Evolutionary conservation across 331 rosid species (phyloP), one percentile per base, ranked within the genome.

Genomic region (Dryas integrifolia): DNA sequence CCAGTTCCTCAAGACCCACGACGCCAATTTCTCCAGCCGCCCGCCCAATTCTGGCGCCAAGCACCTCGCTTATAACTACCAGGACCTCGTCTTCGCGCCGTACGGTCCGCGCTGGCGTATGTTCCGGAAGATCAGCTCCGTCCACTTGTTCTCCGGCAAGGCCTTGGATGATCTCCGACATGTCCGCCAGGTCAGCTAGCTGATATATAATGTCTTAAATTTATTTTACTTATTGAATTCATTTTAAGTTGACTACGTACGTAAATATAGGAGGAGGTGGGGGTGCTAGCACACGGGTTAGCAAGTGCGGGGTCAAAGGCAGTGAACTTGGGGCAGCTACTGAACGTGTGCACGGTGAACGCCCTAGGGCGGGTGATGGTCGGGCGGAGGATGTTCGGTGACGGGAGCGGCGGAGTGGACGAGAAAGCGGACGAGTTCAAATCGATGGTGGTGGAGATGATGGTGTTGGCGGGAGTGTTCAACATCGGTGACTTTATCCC

Each of bases 41-140:
- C 98, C 98, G 0, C 97, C 96, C 0, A 91, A 88, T 56, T 81
- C 97, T 3, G 97, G 91, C 1, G 96, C 92, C 1, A 91, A 89
- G 73, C 64, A 88, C 73, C 72, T 89, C 4, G 90, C 84, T 0
- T 91, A 91, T 45, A 91, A 89, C 65, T 84, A 89, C 53, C 95
- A 91, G 38, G 98, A 94, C 69, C 76, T 94, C 4, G 98, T 89
- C 9, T 94, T 94, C 38, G 86, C 89, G 0, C 97, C 98, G 1
- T 94, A 94, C 66, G 97, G 98, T 0, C 85, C 90, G 0, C 79
- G 95, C 26, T 91, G 98, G 97, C 84, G 96, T 3, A 71, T 82
- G 83, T 85, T 89, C 30, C 84, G 96, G 52, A 94, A 94, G 77
- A 83, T 94, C 44, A 81, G 90, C 68, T 64, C 95, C 1, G 84